Conservation (phyloP, 768 basidiomycete species). For the Trametes maxima region DNA sequence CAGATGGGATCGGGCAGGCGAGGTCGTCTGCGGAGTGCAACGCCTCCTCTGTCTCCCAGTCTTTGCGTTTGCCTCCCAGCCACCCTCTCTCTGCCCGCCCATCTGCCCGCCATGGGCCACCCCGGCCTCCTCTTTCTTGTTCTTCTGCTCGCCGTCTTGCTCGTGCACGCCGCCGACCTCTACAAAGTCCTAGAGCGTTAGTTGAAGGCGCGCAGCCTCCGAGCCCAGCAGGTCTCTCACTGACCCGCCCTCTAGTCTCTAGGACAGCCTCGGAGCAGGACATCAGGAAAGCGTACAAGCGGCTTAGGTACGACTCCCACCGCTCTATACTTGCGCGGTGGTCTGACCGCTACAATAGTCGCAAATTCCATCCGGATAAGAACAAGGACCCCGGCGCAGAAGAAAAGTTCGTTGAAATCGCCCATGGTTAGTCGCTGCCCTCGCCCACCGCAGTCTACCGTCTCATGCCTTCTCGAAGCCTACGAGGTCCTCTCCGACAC, state of each 20-base stretch:
- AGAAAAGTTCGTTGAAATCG: slow-evolving; percentile 87
- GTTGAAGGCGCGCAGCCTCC: slow-evolving; percentile 42
- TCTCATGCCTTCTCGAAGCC: slow-evolving; percentile 45
- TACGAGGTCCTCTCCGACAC: slow-evolving; percentile 94
- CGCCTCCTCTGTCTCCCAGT: background rate
- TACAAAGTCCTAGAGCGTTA: slow-evolving; percentile 84
- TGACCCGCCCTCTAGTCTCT: slow-evolving; percentile 48
- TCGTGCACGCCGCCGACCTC: slow-evolving; percentile 63
- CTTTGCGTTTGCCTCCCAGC: background rate
- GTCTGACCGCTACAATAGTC: slow-evolving; percentile 5
- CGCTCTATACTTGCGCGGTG: background rate
- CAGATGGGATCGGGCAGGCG: slow-evolving; percentile 11
- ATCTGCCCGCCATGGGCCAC: slow-evolving; percentile 30
- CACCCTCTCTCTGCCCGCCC: background rate
- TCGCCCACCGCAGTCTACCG: background rate
- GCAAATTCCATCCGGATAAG: slow-evolving; percentile 84
- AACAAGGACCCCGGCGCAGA: slow-evolving; percentile 85
- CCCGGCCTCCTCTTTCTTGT: slow-evolving; percentile 31
- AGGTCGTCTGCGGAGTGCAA: background rate
- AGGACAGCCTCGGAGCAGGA: slow-evolving; percentile 84
- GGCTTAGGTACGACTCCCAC: slow-evolving; percentile 56
- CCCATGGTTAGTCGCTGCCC: slow-evolving; percentile 63
- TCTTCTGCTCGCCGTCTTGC: slow-evolving; percentile 36
- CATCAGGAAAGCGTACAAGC: slow-evolving; percentile 91
- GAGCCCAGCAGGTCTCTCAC: slow-evolving; percentile 24